Base-by-base conservation (phyloP, 1,284 basidiomycete genomes). In the Sporisorium iseilematis-ciliati region DNA sequence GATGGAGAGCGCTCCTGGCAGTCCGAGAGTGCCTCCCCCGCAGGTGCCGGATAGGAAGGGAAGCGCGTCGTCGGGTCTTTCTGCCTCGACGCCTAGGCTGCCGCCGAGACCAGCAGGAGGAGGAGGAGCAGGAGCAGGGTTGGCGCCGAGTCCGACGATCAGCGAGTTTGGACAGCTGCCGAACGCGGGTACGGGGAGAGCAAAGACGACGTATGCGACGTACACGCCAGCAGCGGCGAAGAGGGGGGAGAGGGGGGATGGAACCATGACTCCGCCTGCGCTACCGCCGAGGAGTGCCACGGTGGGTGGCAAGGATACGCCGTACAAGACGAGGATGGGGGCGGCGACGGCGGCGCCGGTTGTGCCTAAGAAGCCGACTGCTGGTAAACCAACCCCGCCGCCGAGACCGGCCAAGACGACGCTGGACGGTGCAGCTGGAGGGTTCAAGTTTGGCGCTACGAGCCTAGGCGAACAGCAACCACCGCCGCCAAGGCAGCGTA, bases 241-340 rank as follows among this genome's bases (percentile, higher is more conserved):
- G 14, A 31, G 31, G 48, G n/a, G 26, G 14, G 26, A 23, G 11
- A 29, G 31, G 3, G 20, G 23, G 4, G 72, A 65, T 3, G 53
- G 25, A 0, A 41, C 31, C 2, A 49, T 50, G 41, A 49, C 67
- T 2, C 64, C 73, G 7, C 67, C 73, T 8, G 67, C 73, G 1
- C 48, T 75, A 2, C 73, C 73, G 11, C 73, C 73, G 2, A 54
- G 73, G 2, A 75, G 73, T 21, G 67, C 61, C 2, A 75, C 73
- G 4, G 6, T 75, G 10, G 57, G 67, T 0, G 52, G 42, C 10
- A 38, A 14, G 35, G 57, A 48, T 11, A 14, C 64, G 26, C 41
- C 53, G n/a, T 60, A 57, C 45, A 42, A 29, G 20, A 20, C 65
- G 25, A 46, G 58, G 46, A 55, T 62, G 21, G 53, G 33, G 18